Evolutionary conservation across 768 basidiomycete species (phyloP), one percentile per base, ranked within the genome.

Genomic region (Trichaptum fuscoviolaceum): DNA sequence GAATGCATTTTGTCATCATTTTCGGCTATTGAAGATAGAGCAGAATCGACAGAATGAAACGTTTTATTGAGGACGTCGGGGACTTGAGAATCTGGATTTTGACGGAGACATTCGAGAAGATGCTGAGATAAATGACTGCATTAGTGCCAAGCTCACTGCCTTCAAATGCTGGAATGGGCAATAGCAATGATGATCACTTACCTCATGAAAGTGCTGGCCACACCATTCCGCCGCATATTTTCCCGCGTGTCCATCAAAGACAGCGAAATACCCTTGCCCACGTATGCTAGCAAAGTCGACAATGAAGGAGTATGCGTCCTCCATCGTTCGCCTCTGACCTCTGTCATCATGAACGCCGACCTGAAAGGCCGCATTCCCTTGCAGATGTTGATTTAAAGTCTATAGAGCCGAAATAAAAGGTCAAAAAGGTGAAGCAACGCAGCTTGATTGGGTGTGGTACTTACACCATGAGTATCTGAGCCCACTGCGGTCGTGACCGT

Each of bases 171-270:
- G n/a, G n/a, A n/a, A n/a, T n/a, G n/a, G n/a, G n/a, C n/a, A n/a
- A n/a, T n/a, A n/a, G n/a, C n/a, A n/a, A n/a, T n/a, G 35, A 36
- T 36, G 35, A 58, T 9, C 64, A 73, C 80, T 67, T 74, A 90
- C 95, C 82, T 95, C 88, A 74, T 99, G 95, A 78, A 99, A 99
- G 76, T 99, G 89, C 71, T 85, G 82, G 58, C 97, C 97, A 77
- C 97, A 99, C 96, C 96, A 99, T 76, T 99, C 97, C 27, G 97
- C 97, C 35, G 96, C 96, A 72, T 98, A 93, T 76, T 96, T 99
- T 20, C 97, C 97, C 0, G 97, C 97, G 75, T 99, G 97, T 2
- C 97, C 97, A 72, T 99, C 97, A 72, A 99, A 99, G 59, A 99
- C 88, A 7, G 96, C 96, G 75, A 96, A 99, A 82, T 97, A 99